phyloP scores from a whole-genome alignment of 2,329 filamentous ascomycete species.

The Grosmannia huntii region DNA sequence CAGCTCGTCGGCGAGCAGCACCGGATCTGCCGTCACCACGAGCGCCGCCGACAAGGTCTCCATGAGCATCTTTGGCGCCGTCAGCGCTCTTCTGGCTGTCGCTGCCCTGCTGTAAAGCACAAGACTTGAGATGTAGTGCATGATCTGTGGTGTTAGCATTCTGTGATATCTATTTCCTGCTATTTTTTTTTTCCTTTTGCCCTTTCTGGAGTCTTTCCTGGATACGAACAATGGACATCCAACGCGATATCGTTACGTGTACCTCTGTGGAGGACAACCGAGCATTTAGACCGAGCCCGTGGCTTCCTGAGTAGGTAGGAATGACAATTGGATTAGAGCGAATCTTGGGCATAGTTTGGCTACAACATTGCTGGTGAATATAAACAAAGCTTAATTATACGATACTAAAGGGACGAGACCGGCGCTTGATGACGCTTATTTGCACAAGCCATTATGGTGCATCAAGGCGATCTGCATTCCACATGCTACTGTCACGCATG shows the following conservation, averaged over 20 bases:
- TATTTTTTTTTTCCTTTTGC: not conserved
- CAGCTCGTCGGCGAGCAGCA: not conserved
- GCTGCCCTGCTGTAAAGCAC: slow-evolving; percentile 15
- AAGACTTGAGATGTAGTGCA: not conserved
- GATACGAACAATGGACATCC: not conserved
- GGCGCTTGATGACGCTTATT: no score
- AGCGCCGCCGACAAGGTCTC: slow-evolving; percentile 13
- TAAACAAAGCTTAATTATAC: not conserved
- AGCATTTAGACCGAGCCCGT: not conserved
- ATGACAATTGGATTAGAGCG: not conserved
- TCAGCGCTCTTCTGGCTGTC: slow-evolving; percentile 15
- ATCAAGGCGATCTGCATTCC: slow-evolving; percentile 30
- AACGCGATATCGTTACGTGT: no score
- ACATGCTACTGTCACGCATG: slow-evolving; percentile 13
- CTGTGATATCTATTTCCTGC: not conserved
- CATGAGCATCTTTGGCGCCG: slow-evolving; percentile 13
- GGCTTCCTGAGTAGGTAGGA: not conserved
- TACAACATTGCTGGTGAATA: not conserved
- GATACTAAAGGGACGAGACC: not conserved
- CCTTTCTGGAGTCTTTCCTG: not conserved
- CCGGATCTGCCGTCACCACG: slow-evolving; percentile 18
- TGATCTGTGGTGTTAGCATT: not conserved
- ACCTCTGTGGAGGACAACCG: not conserved
- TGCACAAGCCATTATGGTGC: slow-evolving; percentile 4
- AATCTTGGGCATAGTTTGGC: not conserved